Percentiles rank a stretch among this genome's conserved stretches.
Conservation (phyloP, 1,284 basidiomycete species). For the Boletus hoseneyae region DNA sequence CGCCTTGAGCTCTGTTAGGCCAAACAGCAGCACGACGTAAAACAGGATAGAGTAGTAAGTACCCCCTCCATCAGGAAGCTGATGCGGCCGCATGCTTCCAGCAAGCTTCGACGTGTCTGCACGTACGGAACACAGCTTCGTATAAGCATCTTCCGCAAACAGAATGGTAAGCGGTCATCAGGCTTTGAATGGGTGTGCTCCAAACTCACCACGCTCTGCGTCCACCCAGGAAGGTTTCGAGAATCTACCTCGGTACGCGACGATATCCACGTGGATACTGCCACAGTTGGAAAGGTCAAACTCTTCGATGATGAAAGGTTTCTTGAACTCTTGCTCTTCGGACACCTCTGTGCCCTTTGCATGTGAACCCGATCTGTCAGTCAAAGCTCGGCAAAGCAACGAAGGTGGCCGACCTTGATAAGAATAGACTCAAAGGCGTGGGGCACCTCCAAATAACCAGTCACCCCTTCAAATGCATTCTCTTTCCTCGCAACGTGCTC, state of each 20-base stretch:
- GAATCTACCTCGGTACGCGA: conserved; percentile 25
- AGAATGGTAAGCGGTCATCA: too few relatives aligned
- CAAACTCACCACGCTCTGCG: conserved; percentile 17
- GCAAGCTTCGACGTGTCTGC: conserved; percentile 35
- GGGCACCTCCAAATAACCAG: conserved; percentile 22
- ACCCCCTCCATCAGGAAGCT: conserved; percentile 17
- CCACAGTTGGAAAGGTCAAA: conserved; percentile 18
- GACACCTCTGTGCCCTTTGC: conserved; percentile 30
- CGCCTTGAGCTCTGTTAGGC: conserved; percentile 42
- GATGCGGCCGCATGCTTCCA: too few relatives aligned
- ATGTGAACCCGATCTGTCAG: too few relatives aligned
- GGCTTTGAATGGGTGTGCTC: not conserved
- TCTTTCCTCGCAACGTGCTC: conserved; percentile 35
- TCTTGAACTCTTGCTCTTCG: conserved; percentile 32
- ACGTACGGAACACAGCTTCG: conserved; percentile 34
- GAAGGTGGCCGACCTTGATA: conserved; percentile 23
- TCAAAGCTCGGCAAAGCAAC: not conserved
- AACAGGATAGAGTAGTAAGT: conserved; percentile 35
- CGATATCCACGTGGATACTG: conserved; percentile 21
- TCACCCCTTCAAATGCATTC: conserved; percentile 12
- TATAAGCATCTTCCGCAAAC: conserved; percentile 20
- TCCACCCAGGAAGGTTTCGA: conserved; percentile 23
- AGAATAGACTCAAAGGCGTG: conserved; percentile 30
- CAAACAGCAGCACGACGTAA: conserved; percentile 40
- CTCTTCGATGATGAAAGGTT: too few relatives aligned